Evolutionary conservation across 495 filamentous ascomycete genomes (phyloP).

Genomic region (Jackrogersella multiformis): DNA sequence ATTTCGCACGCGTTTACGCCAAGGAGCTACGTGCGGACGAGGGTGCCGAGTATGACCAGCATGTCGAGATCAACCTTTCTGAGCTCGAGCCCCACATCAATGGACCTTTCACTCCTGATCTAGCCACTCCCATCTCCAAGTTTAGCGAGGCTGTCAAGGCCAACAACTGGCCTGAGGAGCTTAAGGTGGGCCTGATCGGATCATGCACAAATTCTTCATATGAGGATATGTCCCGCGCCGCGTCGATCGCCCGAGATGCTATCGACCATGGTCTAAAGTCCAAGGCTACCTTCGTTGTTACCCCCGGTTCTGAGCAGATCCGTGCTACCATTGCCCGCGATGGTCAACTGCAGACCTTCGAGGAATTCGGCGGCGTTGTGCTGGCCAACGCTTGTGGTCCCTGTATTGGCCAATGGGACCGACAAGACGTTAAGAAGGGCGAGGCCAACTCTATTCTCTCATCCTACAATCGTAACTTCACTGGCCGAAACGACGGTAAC

Average conservation of each 20-base stretch:
- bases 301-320: conserved; percentile 97
- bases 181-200: conserved; percentile 96
- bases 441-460: conserved; percentile 95
- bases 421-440: conserved; percentile 94
- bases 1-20: conserved; percentile 86
- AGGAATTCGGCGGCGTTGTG: conserved; percentile 96
- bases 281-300: conserved; percentile 92
- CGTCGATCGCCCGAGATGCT: conserved; percentile 94
- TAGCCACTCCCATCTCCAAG: conserved; percentile 96
- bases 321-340: conserved; percentile 95
- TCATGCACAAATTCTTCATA: conserved; percentile 99
- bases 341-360: conserved; percentile 93
- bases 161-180: conserved; percentile 96
- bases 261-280: conserved; percentile 93
- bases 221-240: conserved; percentile 97
- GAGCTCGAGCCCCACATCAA: conserved; percentile 99
- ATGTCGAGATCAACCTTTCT: conserved; percentile 93
- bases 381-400: conserved; percentile 95
- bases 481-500: conserved; percentile 98
- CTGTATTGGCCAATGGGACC: conserved; percentile 89
- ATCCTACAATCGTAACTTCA: conserved; percentile 99
- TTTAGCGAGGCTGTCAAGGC: conserved; percentile 93
- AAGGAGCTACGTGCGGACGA: conserved; percentile 89
- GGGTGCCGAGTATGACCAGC: conserved; percentile 95
- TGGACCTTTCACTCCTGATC: conserved; percentile 99